Evolutionary conservation across 2,329 filamentous ascomycete species (phyloP).

Genomic region (Elsinoe batatas): DNA sequence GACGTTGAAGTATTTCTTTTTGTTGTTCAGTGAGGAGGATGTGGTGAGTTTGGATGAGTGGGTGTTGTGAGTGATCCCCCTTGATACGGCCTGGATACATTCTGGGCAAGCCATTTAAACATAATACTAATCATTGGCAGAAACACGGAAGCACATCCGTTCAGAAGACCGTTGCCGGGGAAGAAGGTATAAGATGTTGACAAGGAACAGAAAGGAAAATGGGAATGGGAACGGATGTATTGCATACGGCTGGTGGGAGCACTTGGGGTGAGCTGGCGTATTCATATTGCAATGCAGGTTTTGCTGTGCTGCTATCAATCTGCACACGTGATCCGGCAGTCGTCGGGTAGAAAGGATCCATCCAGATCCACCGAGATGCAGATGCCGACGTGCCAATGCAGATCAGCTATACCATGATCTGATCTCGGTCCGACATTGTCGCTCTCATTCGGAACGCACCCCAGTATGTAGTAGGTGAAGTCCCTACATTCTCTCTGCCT

Average conservation of each 20-base stretch:
- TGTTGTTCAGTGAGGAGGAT: conserved; percentile 64
- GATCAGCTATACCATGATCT: not conserved
- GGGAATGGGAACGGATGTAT: not conserved
- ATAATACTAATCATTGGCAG: conserved; percentile 19
- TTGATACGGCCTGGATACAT: too few species aligned
- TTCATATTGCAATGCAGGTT: not conserved
- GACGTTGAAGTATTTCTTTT: conserved; percentile 85
- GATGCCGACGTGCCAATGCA: not conserved
- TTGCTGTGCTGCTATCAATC: not conserved
- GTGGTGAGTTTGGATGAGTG: conserved; percentile 58
- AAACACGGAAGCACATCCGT: conserved; percentile 47
- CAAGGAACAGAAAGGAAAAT: not conserved
- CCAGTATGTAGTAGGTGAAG: not conserved
- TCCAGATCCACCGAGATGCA: not conserved
- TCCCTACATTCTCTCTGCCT: too few species aligned
- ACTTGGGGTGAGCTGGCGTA: not conserved
- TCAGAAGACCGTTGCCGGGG: conserved; percentile 28
- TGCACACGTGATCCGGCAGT: not conserved
- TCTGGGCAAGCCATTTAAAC: too few species aligned
- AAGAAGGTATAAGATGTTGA: not conserved
- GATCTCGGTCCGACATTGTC: not conserved
- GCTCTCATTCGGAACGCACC: not conserved
- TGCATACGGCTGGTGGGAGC: not conserved
- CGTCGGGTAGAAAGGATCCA: not conserved
- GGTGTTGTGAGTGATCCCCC: too few species aligned